Base-by-base conservation (phyloP, 257 asterid species). In the Solanum lignicaule region DNA sequence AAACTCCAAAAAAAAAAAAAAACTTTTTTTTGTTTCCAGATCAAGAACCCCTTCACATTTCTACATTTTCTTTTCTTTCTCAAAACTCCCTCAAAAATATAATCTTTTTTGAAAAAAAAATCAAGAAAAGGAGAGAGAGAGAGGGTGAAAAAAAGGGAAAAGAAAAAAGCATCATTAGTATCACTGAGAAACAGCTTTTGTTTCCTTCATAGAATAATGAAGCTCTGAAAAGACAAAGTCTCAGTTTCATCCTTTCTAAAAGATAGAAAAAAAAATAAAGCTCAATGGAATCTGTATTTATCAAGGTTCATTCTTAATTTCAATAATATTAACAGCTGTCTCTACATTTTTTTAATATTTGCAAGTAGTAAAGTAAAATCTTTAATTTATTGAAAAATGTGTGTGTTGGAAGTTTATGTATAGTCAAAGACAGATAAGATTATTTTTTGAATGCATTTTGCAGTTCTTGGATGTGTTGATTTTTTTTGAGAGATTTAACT, bases 151-250 rank as follows among this genome's bases (percentile, higher is more conserved):
- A 43, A 16, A 16, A 15, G 13, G 62, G 32, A 38, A 41, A 58
- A 55, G 15, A 41, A 16, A 60, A 73, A 58, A 81, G 7, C 72
- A 43, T 84, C 74, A 83, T 84, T 85, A 84, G 58, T 46, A 60
- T 87, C 86, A 35, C 23, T 60, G 23, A 46, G 27, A 33, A 69
- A 66, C 89, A 82, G 85, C 73, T 86, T 86, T 86, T 85, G 21
- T 89, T 36, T 74, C 58, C 78, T 74, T 38, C 75, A 82, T 21
- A 32, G 75, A 66, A 85, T 79, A 83, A 74, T 87, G 73, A 84
- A 90, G 88, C 48, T 88, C 91, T 91, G 90, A 92, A 91, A 89
- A 90, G 91, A 91, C 91, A 87, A 87, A 85, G 84, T 84, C 88
- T 90, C 85, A 83, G 88, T 89, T 88, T 87, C 88, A 78, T 91